Percentiles rank a stretch among this genome's conserved stretches.
phyloP scores from a whole-genome alignment of 2,329 filamentous ascomycete species.

The Xylariaceae sp. region DNA sequence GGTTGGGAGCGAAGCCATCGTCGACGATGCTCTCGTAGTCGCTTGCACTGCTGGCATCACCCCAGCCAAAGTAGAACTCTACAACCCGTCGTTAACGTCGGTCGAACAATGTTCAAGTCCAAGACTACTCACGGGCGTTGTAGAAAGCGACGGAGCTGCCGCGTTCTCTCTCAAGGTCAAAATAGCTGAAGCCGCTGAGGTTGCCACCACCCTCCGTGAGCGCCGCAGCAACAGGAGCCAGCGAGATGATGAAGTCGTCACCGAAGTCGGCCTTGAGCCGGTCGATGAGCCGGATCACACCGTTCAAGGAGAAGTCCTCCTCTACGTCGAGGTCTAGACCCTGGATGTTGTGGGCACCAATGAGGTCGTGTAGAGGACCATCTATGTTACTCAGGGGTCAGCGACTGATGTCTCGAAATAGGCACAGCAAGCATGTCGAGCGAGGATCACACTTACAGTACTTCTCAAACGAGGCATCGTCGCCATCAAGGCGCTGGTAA shows the following conservation, averaged over 20 bases:
- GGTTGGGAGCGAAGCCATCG: constrained; percentile 65
- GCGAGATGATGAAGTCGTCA: constrained; percentile 64
- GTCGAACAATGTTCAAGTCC: neutral
- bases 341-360: constrained; percentile 57
- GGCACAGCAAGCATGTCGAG: neutral
- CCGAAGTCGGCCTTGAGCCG: constrained; percentile 66
- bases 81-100: constrained; percentile 1
- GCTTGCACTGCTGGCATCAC: constrained; percentile 42
- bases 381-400: constrained; percentile 44
- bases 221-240: constrained; percentile 77
- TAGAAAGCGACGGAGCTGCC: constrained; percentile 73
- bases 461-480: constrained; percentile 57
- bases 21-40: constrained; percentile 48
- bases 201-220: constrained; percentile 50
- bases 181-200: constrained; percentile 78
- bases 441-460: constrained; percentile 34
- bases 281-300: constrained; percentile 62
- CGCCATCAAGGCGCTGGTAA: constrained; percentile 54
- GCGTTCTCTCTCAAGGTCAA: constrained; percentile 62
- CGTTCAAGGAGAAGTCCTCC: constrained; percentile 63
- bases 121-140: constrained; percentile 52
- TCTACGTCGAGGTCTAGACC: constrained; percentile 78
- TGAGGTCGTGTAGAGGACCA: constrained; percentile 57
- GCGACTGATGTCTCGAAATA: neutral
- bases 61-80: constrained; percentile 89